Evolutionary conservation across 345 rosid species (phyloP).

Genomic region (Conringia planisiliqua): DNA sequence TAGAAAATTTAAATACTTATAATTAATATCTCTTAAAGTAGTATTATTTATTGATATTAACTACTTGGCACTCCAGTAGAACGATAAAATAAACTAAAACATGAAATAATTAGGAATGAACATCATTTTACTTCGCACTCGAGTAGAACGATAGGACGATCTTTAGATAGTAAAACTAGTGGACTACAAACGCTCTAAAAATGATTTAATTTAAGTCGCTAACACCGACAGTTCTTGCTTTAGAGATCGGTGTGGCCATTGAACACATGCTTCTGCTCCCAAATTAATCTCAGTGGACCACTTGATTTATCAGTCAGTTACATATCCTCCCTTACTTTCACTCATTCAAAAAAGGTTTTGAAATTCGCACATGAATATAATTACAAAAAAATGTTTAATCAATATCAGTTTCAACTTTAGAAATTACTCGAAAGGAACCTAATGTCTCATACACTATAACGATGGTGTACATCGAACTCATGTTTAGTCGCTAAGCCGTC

Average conservation of each 20-base stretch:
- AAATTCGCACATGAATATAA: not conserved
- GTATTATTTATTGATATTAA: too few species aligned
- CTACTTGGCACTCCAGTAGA: too few species aligned
- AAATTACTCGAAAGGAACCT: not conserved
- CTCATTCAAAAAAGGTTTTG: not conserved
- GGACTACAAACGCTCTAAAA: not conserved
- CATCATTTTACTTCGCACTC: not conserved
- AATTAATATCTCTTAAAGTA: too few species aligned
- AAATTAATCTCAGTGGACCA: conserved; percentile 1
- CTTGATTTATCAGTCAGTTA: not conserved
- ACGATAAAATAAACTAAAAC: too few species aligned
- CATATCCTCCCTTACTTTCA: not conserved
- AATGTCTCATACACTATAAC: not conserved
- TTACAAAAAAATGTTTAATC: not conserved
- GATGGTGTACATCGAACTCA: not conserved
- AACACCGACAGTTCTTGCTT: conserved; percentile 5
- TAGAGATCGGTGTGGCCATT: not conserved
- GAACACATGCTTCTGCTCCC: conserved; percentile 1
- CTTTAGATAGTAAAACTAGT: not conserved
- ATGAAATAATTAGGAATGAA: too few species aligned
- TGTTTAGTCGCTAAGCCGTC: not conserved
- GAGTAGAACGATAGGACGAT: not conserved
- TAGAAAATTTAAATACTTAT: too few species aligned
- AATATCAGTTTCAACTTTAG: not conserved
- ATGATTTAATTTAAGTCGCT: not conserved